Percentiles rank a stretch among this genome's conserved stretches.
These are phyloP conservation scores for Monosporascus sp. DNA, from an alignment of 2,329 filamentous ascomycete genomes.

Conservation along the genomic window DNA sequence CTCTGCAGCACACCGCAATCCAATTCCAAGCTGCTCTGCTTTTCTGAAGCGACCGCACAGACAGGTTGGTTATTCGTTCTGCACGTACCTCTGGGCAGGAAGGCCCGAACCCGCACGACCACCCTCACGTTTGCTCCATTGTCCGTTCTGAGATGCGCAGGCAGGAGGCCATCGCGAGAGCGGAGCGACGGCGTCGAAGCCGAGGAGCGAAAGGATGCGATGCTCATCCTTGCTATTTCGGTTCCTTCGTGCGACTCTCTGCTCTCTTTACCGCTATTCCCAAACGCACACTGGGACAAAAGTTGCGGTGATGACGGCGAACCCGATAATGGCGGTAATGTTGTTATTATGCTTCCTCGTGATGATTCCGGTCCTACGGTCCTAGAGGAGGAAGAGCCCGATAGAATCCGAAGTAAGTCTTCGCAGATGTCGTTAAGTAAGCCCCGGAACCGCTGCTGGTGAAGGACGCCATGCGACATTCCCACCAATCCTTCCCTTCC, in stretches of 20 bases:
- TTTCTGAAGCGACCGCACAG: neutral
- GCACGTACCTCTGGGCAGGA: conserved; percentile 66
- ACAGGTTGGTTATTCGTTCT: neutral
- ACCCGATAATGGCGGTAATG: neutral
- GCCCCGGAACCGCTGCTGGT: conserved; percentile 1
- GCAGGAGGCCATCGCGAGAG: conserved; percentile 62
- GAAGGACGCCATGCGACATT: neutral
- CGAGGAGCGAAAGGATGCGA: conserved; percentile 46
- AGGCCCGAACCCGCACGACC: conserved; percentile 74
- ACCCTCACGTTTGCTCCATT: conserved; percentile 74
- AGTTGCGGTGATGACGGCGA: neutral
- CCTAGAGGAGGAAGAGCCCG: no score
- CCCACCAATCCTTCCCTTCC: neutral
- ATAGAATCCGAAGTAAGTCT: neutral
- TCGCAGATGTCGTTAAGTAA: neutral
- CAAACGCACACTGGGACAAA: neutral
- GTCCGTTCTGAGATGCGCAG: conserved; percentile 51
- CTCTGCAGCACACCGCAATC: neutral
- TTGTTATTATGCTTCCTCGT: neutral
- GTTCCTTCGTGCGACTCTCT: no score
- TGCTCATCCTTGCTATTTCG: neutral
- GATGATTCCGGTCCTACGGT: no score
- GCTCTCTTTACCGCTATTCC: no score
- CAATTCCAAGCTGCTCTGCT: neutral
- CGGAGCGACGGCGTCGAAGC: conserved; percentile 76